Base-by-base conservation (phyloP, 306 rosid species). In the Quillaja saponaria region DNA sequence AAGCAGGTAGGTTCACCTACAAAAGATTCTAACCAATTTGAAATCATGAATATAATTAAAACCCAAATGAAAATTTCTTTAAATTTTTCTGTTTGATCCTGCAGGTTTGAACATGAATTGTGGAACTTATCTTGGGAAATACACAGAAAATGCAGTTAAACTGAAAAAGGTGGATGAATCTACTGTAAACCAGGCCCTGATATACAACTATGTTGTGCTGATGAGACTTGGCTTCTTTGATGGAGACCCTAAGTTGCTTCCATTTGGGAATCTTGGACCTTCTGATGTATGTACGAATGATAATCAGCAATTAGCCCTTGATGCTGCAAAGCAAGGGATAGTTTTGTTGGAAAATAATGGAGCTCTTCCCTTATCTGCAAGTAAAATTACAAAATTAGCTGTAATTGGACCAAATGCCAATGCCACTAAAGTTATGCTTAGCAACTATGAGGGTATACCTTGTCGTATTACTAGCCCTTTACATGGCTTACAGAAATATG, bases 71-170 rank as follows among this genome's bases (percentile, higher is more conserved):
- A n/a, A 10, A 37, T 37, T 37, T 37, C 40, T 37, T 39, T 12
- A 12, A 12, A 39, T 8, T 2, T 12, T 39, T 2, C 7, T 39
- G 7, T 45, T 45, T 70, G 59, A 34, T 38, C 34, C 37, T 74
- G 81, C 81, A 88, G 96, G 96, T 61, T 80, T 90, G 65, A 85
- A 90, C 82, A 58, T 90, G 84, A 83, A 90, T 38, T 86, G 96
- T 65, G 96, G 95, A 0, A 54, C 31, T 58, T 80, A 51, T 53
- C 76, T 84, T 0, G 77, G 79, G 59, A 63, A 70, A 0, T 82
- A 76, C 87, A 84, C 95, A 46, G 83, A 17, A 57, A 76, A 74
- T 35, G 90, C 91, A 19, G 89, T 82, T 6, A 82, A 79, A 16
- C 44, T 66, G 73, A 75, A 81, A 25, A 86, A 86, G 67, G 87